These are phyloP conservation scores for Entomortierella parvispora DNA, from an alignment of 192 early-diverging fungal species.

Conservation along the genomic window DNA sequence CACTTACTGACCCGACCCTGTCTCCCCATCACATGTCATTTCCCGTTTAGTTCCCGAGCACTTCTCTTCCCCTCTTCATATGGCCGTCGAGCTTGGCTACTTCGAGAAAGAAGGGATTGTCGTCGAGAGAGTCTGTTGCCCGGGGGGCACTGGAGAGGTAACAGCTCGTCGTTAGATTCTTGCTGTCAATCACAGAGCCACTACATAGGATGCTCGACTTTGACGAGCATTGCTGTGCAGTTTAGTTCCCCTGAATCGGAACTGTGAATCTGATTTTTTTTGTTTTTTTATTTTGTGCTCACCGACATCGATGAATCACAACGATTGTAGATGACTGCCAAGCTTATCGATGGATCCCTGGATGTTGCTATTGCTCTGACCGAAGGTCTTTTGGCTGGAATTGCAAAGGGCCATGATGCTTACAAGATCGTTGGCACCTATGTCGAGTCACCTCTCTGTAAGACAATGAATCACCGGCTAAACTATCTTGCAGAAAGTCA, in stretches of 20 bases:
- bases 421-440: constrained; percentile 85
- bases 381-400: constrained; percentile 80
- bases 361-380: constrained; percentile 91
- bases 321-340: constrained; percentile 70
- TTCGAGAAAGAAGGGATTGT: constrained; percentile 61
- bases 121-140: constrained; percentile 68
- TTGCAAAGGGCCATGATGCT: constrained; percentile 65
- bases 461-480: neutral
- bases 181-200: constrained; percentile 16
- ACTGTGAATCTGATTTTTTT: neutral
- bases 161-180: neutral
- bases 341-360: constrained; percentile 71
- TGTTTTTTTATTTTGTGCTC: neutral
- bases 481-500: constrained; percentile 10
- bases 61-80: constrained; percentile 77
- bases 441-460: constrained; percentile 78
- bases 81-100: constrained; percentile 66
- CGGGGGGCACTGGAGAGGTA: constrained; percentile 52
- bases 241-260: neutral
- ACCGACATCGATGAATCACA: constrained; percentile 5
- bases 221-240: constrained; percentile 2
- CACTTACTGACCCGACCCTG: too few relatives aligned
- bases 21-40: neutral
- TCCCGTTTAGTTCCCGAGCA: constrained; percentile 80
- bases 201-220: too few relatives aligned